Evolutionary conservation across 2,329 filamentous ascomycete species (phyloP), one percentile per base, ranked within the genome.

Genomic region (Cryphonectria japonica): DNA sequence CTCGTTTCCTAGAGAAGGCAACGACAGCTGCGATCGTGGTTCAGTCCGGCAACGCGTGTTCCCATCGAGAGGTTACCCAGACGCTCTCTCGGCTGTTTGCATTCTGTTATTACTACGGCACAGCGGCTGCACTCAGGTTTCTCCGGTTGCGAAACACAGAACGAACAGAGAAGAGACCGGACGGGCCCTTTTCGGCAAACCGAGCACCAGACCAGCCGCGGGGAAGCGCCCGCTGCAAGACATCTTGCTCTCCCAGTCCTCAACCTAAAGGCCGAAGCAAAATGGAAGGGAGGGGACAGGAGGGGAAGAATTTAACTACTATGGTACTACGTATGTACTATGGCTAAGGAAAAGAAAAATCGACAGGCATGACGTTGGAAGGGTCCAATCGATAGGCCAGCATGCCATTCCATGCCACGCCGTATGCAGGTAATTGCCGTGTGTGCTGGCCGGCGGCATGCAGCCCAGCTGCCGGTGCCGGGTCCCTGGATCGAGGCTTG

Each of bases 351-450:
- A 64, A 34, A 29, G 29, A 32, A 39, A 3, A 29, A 37, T 54
- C 34, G 39, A 8, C 37, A 61, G 66, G 66, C 54, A 39, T 59
- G 54, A 19, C 5, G 54, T 32, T 19, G 29, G 32, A 32, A 14
- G 37, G 29, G 54, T 32, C 54, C 14, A 59, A 32, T 59, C 26
- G 29, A 59, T 19, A 59, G 29, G 54, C 26, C 54, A 61, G 39
- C 66, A 50, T 62, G 29, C 41, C 41, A 14, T 26, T 37, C 41
- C 41, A 32, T 46, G 29, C 41, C 29, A n/a, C 26, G 63, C 66
- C 59, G 59, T 64, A 73, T 73, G 71, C 71, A 71, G 69, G 69
- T 73, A 39, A 73, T 65, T 69, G 66, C 66, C 69, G 66, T 66
- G 66, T 54, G 46, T 43, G 52, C 62, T 61, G 68, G 60, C 59